phyloP scores from a whole-genome alignment of 257 asterid species.

The Cynanchum wilfordii region DNA sequence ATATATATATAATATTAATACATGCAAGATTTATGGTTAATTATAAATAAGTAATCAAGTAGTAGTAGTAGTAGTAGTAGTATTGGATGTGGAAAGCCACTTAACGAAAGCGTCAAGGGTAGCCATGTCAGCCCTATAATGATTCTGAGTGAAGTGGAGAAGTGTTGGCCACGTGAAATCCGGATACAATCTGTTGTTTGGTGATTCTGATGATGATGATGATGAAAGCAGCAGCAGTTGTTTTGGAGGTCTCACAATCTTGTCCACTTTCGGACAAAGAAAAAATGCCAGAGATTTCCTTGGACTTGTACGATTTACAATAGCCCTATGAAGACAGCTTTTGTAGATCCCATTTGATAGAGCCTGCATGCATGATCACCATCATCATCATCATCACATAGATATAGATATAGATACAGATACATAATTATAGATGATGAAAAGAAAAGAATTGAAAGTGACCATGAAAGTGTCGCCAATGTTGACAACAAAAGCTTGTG shows the following conservation, averaged over 20 bases:
- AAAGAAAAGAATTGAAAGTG: too few species aligned
- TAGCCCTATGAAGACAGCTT: slow-evolving; percentile 79
- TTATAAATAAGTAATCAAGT: too few species aligned
- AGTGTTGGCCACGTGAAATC: slow-evolving; percentile 65
- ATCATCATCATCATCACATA: not conserved
- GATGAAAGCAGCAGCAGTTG: slow-evolving; percentile 22
- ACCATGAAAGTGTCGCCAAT: slow-evolving; percentile 89
- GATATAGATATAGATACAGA: too few species aligned
- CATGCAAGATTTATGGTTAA: too few species aligned
- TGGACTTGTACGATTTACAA: slow-evolving; percentile 44
- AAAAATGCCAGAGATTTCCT: slow-evolving; percentile 76
- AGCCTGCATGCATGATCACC: slow-evolving; percentile 45
- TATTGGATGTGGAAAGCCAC: slow-evolving; percentile 35
- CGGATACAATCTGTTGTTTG: slow-evolving; percentile 58
- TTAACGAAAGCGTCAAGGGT: slow-evolving; percentile 62
- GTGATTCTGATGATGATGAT: slow-evolving; percentile 21
- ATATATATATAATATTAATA: too few species aligned
- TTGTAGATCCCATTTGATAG: slow-evolving; percentile 75
- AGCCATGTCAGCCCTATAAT: slow-evolving; percentile 69
- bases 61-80: too few species aligned
- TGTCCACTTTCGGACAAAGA: slow-evolving; percentile 56
- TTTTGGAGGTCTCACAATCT: slow-evolving; percentile 53
- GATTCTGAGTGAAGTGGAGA: slow-evolving; percentile 72
- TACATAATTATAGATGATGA: too few species aligned
- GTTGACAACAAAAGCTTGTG: slow-evolving; percentile 72